phyloP scores from a whole-genome alignment of 768 basidiomycete genomes.

The Pleurotus ostreatus region DNA sequence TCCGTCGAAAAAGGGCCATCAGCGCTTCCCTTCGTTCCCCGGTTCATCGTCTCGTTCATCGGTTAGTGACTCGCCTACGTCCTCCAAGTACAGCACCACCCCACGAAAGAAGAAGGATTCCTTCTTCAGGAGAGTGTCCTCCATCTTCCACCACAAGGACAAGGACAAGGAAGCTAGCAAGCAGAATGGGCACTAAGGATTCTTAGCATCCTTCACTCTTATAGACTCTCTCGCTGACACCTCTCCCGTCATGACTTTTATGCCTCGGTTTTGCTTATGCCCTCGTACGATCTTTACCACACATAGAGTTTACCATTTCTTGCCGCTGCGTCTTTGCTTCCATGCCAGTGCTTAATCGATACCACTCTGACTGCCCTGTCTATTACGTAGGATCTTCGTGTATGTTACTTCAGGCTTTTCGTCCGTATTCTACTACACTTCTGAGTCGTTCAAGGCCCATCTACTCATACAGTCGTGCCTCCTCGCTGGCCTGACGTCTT shows the following conservation, averaged over 20 bases:
- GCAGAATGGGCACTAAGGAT: slow-evolving; percentile 16
- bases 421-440: background rate
- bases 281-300: too few relatives aligned
- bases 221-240: background rate
- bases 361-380: background rate
- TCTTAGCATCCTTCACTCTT: background rate
- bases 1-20: slow-evolving; percentile 12
- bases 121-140: slow-evolving; percentile 49
- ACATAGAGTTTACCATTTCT: slow-evolving; percentile 7
- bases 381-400: background rate
- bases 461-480: background rate
- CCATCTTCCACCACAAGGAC: slow-evolving; percentile 42
- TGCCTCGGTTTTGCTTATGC: background rate
- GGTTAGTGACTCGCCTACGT: slow-evolving; percentile 14
- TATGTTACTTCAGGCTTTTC: background rate
- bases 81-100: slow-evolving; percentile 33
- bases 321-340: too few relatives aligned
- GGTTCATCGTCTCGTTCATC: background rate
- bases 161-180: slow-evolving; percentile 41
- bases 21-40: slow-evolving; percentile 3
- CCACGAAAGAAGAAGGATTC: slow-evolving; percentile 50
- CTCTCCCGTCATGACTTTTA: background rate
- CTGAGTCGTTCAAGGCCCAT: too few relatives aligned
- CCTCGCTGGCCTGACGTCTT: too few relatives aligned
- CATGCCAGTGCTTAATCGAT: too few relatives aligned